Conservation (phyloP, 2,329 filamentous ascomycete species). For the Xylariaceae sp. region DNA sequence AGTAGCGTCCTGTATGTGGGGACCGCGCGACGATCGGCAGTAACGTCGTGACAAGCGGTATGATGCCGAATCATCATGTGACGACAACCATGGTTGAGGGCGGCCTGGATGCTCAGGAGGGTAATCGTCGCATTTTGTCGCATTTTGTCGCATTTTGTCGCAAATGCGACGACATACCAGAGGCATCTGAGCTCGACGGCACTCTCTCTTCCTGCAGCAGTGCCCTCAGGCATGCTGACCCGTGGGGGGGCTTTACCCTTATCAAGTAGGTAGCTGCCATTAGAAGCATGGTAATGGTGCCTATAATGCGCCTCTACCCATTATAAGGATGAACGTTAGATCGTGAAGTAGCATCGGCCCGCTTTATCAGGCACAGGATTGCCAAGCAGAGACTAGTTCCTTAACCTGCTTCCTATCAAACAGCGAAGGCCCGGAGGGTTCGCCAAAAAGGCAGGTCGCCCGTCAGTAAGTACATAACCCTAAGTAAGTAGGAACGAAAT, state of each 20-base stretch:
- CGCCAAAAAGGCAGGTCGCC: slow-evolving; percentile 13
- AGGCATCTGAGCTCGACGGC: too few relatives aligned
- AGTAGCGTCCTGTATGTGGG: slow-evolving; percentile 15
- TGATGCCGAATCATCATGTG: slow-evolving; percentile 4
- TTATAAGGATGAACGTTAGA: too few relatives aligned
- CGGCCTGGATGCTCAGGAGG: not conserved
- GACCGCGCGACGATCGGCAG: slow-evolving; percentile 11
- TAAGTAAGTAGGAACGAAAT: too few relatives aligned
- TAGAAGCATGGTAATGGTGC: not conserved
- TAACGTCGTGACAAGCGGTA: slow-evolving; percentile 15
- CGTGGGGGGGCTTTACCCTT: not conserved
- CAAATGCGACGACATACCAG: too few relatives aligned
- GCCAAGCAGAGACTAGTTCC: slow-evolving; percentile 9
- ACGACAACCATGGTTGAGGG: not conserved
- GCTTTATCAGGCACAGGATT: slow-evolving; percentile 17
- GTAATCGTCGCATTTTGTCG: not conserved
- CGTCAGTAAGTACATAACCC: slow-evolving; percentile 1
- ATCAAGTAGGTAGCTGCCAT: not conserved
- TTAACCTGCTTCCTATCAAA: slow-evolving; percentile 4
- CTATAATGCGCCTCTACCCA: not conserved
- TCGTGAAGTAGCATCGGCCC: slow-evolving; percentile 7
- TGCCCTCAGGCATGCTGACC: not conserved
- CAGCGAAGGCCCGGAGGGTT: slow-evolving; percentile 2
- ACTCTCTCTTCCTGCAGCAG: not conserved
- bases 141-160: too few relatives aligned